Evolutionary conservation across 2,329 filamentous ascomycete species (phyloP).

Genomic region (Alternaria sp.): DNA sequence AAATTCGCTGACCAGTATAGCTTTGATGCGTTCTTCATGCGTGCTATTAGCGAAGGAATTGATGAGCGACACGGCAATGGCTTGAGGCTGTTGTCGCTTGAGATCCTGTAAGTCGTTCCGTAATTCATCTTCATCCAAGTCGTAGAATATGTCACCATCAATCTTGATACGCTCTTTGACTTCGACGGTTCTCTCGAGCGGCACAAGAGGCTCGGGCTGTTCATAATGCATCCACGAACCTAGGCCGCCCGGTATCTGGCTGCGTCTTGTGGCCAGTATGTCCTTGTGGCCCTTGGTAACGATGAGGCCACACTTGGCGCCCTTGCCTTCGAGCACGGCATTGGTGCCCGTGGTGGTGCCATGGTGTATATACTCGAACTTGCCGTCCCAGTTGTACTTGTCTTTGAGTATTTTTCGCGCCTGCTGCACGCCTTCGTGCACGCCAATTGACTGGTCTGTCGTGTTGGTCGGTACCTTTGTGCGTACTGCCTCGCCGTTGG

Average conservation of each 20-base stretch:
- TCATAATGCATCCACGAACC: slow-evolving; percentile 60
- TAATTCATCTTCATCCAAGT: slow-evolving; percentile 53
- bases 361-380: slow-evolving; percentile 60
- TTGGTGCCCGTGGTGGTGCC: slow-evolving; percentile 61
- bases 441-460: slow-evolving; percentile 58
- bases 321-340: slow-evolving; percentile 60
- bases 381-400: slow-evolving; percentile 53
- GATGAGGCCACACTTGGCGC: slow-evolving; percentile 57
- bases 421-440: slow-evolving; percentile 56
- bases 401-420: slow-evolving; percentile 52
- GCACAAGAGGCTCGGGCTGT: slow-evolving; percentile 59
- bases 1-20: slow-evolving; percentile 54
- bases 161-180: slow-evolving; percentile 57
- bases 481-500: slow-evolving; percentile 54
- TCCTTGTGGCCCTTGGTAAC: slow-evolving; percentile 61
- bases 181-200: slow-evolving; percentile 58
- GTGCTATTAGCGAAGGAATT: slow-evolving; percentile 57
- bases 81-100: slow-evolving; percentile 54
- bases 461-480: slow-evolving; percentile 58
- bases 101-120: slow-evolving; percentile 50
- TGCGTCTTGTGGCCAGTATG: slow-evolving; percentile 56
- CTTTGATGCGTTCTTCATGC: slow-evolving; percentile 53
- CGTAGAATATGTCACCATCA: slow-evolving; percentile 51
- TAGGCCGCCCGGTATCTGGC: slow-evolving; percentile 61
- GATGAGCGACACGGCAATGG: slow-evolving; percentile 57